Evolutionary conservation across 1,284 basidiomycete species (phyloP).

Genomic region (Cystobasidium sp.): DNA sequence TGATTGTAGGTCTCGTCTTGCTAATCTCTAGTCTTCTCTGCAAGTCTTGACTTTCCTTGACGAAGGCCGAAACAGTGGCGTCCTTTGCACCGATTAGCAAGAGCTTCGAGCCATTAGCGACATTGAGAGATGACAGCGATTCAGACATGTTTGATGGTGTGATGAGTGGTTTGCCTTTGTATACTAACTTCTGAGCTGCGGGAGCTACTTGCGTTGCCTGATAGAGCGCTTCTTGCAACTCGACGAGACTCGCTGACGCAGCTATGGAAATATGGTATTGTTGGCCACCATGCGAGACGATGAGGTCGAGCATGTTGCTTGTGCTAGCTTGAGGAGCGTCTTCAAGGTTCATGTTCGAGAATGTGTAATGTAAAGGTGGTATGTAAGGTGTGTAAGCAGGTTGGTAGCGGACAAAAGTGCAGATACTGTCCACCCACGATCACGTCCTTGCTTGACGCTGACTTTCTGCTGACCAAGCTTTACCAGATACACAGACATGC

Average conservation of each 20-base stretch:
- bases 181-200: slow-evolving; percentile 45
- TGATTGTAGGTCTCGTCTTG: slow-evolving; percentile 36
- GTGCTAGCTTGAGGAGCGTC: slow-evolving; percentile 1
- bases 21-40: slow-evolving; percentile 43
- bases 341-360: background rate
- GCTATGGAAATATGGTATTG: slow-evolving; percentile 26
- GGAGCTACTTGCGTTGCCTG: slow-evolving; percentile 42
- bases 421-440: no score
- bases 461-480: slow-evolving; percentile 11
- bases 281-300: slow-evolving; percentile 28
- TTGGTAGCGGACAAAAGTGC: background rate
- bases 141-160: background rate
- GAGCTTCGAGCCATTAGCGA: slow-evolving; percentile 36
- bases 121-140: slow-evolving; percentile 11
- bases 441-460: background rate
- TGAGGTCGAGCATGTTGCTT: slow-evolving; percentile 8
- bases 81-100: slow-evolving; percentile 46
- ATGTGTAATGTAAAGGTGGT: background rate
- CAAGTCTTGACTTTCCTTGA: slow-evolving; percentile 23
- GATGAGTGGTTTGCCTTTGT: slow-evolving; percentile 44
- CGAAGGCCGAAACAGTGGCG: slow-evolving; percentile 38
- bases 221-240: slow-evolving; percentile 31
- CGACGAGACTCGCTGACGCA: slow-evolving; percentile 30
- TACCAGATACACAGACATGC: no score
- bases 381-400: background rate